Conservation (phyloP, 2,329 filamentous ascomycete genomes). For the Fusarium clavum region DNA sequence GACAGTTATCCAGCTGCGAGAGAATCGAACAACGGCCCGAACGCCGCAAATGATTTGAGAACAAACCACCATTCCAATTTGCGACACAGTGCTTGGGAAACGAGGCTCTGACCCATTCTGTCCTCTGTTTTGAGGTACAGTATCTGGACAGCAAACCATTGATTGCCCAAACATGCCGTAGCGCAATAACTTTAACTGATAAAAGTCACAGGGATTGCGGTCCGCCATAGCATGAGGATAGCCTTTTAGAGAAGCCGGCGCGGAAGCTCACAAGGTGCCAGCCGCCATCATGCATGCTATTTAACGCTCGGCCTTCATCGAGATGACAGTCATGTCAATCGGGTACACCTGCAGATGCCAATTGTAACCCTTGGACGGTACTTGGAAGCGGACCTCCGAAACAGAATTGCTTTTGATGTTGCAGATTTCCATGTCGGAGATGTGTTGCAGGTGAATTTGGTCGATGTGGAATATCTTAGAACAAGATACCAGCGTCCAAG, state of each 20-base stretch:
- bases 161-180: background rate
- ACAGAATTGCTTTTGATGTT: constrained; percentile 3
- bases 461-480: constrained; percentile 1
- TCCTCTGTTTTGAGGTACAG: background rate
- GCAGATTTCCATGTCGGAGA: constrained; percentile 4
- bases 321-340: background rate
- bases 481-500: constrained; percentile 13
- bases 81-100: constrained; percentile 11
- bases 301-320: constrained; percentile 9
- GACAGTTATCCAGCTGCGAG: constrained; percentile 10
- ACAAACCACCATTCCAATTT: constrained; percentile 16
- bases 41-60: constrained; percentile 20
- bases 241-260: background rate
- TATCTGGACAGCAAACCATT: background rate
- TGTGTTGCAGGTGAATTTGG: constrained; percentile 16
- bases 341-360: constrained; percentile 6
- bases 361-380: background rate
- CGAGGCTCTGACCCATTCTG: background rate
- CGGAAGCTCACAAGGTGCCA: background rate
- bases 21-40: constrained; percentile 31
- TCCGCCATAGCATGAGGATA: constrained; percentile 2
- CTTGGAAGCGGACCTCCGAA: background rate
- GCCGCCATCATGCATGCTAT: constrained; percentile 32
- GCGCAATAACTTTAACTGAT: background rate
- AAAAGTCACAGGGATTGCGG: constrained; percentile 7